Percentiles rank a stretch among this genome's conserved stretches.
Conservation (phyloP, 257 asterid genomes). For the Craterostigma plantagineum region DNA sequence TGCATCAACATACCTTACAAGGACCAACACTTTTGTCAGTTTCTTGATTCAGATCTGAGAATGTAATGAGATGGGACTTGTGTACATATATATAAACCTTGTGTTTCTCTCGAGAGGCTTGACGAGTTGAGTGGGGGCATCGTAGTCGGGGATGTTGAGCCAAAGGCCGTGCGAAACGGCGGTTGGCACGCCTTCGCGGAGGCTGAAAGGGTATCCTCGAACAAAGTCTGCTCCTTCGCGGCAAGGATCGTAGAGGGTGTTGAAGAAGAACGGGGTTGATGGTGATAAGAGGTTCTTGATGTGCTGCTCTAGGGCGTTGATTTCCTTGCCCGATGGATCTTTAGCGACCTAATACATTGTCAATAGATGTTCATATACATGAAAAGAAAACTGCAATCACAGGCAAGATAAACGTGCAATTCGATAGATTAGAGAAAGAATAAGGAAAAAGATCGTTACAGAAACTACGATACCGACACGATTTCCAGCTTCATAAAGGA, state of each 20-base stretch:
- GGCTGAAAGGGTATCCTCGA: not conserved
- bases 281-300: too few relatives aligned
- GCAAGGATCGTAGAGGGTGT: slow-evolving; percentile 2
- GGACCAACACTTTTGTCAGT: slow-evolving; percentile 6
- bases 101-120: slow-evolving; percentile 1
- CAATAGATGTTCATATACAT: not conserved
- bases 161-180: not conserved
- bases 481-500: too few relatives aligned
- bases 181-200: slow-evolving; percentile 1
- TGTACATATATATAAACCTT: not conserved
- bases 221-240: slow-evolving; percentile 1
- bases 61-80: not conserved
- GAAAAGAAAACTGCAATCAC: too few relatives aligned
- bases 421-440: too few relatives aligned
- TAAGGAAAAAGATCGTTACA: too few relatives aligned
- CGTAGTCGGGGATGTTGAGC: slow-evolving; percentile 1
- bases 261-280: not conserved
- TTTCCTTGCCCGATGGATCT: not conserved
- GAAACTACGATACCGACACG: too few relatives aligned
- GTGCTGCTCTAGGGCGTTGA: too few relatives aligned
- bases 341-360: not conserved
- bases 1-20: slow-evolving; percentile 76
- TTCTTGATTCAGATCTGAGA: not conserved
- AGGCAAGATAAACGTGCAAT: too few relatives aligned
- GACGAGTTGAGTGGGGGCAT: not conserved